These are phyloP conservation scores for Quercus bicolor DNA, from an alignment of 306 rosid genomes.

Conservation along the genomic window DNA sequence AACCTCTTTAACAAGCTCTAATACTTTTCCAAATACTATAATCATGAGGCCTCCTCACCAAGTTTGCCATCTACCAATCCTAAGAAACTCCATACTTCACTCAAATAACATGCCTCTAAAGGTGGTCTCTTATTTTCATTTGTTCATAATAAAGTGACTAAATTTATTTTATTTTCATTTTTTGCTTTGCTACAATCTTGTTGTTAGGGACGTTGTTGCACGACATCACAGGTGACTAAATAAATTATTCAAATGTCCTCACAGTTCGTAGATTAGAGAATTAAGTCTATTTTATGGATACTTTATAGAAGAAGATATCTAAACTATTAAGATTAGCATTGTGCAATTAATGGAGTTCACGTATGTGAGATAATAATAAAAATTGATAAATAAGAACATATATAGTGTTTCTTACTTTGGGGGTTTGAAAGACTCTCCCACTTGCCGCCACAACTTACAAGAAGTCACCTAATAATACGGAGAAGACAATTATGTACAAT, in stretches of 20 bases:
- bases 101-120: too few relatives aligned
- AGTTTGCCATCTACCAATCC: too few relatives aligned
- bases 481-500: conserved; percentile 21
- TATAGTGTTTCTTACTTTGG: conserved; percentile 69
- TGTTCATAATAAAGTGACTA: too few relatives aligned
- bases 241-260: background rate
- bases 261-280: background rate
- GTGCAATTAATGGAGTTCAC: background rate
- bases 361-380: conserved; percentile 8
- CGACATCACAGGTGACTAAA: background rate
- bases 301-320: background rate
- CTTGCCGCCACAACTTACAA: conserved; percentile 96
- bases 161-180: background rate
- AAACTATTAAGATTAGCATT: too few relatives aligned
- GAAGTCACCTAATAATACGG: conserved; percentile 75
- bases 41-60: too few relatives aligned
- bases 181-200: background rate
- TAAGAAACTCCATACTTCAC: too few relatives aligned
- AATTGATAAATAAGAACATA: background rate
- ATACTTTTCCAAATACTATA: too few relatives aligned
- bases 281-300: background rate
- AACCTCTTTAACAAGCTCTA: too few relatives aligned
- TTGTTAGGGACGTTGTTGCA: background rate
- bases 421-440: conserved; percentile 97
- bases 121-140: background rate